Base-by-base conservation (phyloP, 23 red algal genomes). In the Chondrus crispus region DNA sequence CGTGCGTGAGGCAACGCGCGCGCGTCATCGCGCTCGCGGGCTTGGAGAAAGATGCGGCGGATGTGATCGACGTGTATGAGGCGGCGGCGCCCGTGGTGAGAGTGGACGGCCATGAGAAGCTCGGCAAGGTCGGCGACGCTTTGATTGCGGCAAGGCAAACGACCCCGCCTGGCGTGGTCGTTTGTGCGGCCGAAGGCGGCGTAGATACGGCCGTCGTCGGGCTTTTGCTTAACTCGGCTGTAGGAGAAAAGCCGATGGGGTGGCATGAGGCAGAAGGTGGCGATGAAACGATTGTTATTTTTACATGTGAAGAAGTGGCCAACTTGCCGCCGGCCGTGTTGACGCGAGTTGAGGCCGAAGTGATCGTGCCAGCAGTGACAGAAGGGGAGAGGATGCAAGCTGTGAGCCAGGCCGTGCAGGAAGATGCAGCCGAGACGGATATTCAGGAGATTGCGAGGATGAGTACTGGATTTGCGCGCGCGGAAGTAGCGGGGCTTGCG, bases 381-480 rank as follows among this genome's bases (percentile, higher is more conserved):
- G 87, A 90, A 35, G 54, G 64, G 13, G 87, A 90, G 19, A 64
- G 87, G 10, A 46, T 6, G 20, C 19, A 43, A 20, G 58, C 80
- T 46, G 45, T 90, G 52, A 30, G 43, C 28, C 45, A 38, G 8
- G 24, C 41, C 8, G 30, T 60, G 12, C 26, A 46, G 28, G 10
- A 45, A 14, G 30, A 7, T 57, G n/a, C n/a, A n/a, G n/a, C n/a
- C n/a, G n/a, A n/a, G n/a, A n/a, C n/a, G n/a, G 55, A 90, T 28
- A 44, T 90, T 53, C 48, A 79, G 48, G 72, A 90, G 52, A 46
- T 90, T 19, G 87, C 52, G 20, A 69, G 60, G 30, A 35, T 90
- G 71, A 80, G 72, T 40, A 68, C 72, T n/a, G 87, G 87, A 16
- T 90, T 79, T 81, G 87, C 87, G 48, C 87, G 87, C 12, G 51